Evolutionary conservation across 805 yeast species (phyloP), one percentile per base, ranked within the genome.

Genomic region (Kuraishia piskuri): DNA sequence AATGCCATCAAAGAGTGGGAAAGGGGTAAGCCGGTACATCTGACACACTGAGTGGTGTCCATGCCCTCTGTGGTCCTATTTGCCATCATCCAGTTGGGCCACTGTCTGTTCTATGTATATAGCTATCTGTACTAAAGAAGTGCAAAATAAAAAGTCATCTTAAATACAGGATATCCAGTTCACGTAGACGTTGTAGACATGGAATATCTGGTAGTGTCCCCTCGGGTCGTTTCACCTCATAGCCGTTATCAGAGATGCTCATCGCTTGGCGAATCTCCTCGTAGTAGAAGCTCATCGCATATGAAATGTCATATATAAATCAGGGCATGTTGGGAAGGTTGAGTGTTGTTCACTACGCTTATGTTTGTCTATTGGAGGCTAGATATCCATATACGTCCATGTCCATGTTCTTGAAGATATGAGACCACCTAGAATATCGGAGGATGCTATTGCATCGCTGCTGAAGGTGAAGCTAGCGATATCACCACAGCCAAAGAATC

Each of bases 1-100:
- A 77, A 77, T 46, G 90, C 89, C 5, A 76, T 90, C 48, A 82
- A 80, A 66, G 90, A 85, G 50, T 86, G 94, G 92, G 86, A 83
- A 58, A 80, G 84, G 1, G 89, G 89, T 21, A 77, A 80, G 61
- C 82, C 84, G 3, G 80, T 84, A 3, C 78, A 74, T 52, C 67
- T 86, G 61, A 80, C 85, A n/a, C 90, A 85, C 63, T 84, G 63
- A 68, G 12, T 20, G 22, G 23, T 12, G 12, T 9, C 47, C 23
- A n/a, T n/a, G n/a, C 47, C 40, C 40, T 10, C 17, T 6, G 8
- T 31, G 40, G 17, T 31, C 40, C 17, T 10, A 14, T 31, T 10
- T 31, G n/a, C n/a, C n/a, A n/a, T n/a, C n/a, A n/a, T n/a, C n/a
- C n/a, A n/a, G n/a, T n/a, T n/a, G n/a, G n/a, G n/a, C n/a, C n/a